Conservation (phyloP, 1,139 yeast species). For the Pichia sp. region DNA sequence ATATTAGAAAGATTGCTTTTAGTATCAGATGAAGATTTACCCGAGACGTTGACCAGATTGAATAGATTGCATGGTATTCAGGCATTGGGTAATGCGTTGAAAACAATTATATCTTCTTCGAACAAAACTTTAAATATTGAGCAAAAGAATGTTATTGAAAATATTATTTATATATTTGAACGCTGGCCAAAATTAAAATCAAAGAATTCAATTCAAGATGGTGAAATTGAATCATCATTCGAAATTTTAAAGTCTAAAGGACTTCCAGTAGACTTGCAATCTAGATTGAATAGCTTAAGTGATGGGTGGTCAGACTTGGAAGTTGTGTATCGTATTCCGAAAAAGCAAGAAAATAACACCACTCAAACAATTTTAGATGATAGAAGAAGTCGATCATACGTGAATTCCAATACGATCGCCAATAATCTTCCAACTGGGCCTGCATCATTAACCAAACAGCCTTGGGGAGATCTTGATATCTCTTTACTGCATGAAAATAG, state of each 20-base stretch:
- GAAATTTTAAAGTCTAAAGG: conserved; percentile 27
- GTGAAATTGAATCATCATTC: conserved; percentile 65
- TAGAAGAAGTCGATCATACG: conserved; percentile 30
- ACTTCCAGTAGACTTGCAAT: conserved; percentile 29
- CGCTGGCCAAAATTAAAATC: conserved; percentile 74
- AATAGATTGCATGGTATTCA: conserved; percentile 84
- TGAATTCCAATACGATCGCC: conserved; percentile 3
- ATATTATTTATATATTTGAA: conserved; percentile 51
- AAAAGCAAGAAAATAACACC: conserved; percentile 26
- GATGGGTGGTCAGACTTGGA: conserved; percentile 69
- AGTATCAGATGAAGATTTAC: conserved; percentile 44
- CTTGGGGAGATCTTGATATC: conserved; percentile 19
- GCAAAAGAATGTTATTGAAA: conserved; percentile 36
- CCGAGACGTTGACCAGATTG: conserved; percentile 50
- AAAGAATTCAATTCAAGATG: conserved; percentile 71
- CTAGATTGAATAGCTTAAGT: conserved; percentile 41
- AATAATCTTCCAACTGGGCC: conserved; percentile 16
- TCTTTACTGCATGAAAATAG: conserved; percentile 14
- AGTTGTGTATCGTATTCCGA: conserved; percentile 81
- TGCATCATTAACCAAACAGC: conserved; percentile 5
- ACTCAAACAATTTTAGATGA: conserved; percentile 26
- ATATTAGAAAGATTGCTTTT: conserved; percentile 55
- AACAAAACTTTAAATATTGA: conserved; percentile 20
- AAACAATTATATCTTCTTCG: conserved; percentile 30
- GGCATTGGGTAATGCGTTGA: conserved; percentile 58